A percentile compares a stretch with the other conserved stretches of the same genome.
Conservation (phyloP, 2,329 filamentous ascomycete species). For the Rugonectria rugulosa region DNA sequence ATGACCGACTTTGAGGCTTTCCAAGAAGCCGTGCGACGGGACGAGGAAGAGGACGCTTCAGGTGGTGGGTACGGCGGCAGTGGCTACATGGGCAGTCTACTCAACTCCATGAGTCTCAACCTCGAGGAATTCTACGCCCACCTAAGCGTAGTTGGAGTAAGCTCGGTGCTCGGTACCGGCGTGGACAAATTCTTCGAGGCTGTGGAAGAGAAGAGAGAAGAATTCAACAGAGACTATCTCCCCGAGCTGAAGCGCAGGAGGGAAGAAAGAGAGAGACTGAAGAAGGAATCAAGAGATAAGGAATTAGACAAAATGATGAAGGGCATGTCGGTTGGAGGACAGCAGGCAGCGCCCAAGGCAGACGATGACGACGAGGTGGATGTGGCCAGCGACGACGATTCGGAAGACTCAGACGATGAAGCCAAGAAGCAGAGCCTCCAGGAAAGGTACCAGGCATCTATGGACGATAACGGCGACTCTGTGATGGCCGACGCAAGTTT, state of each 20-base stretch:
- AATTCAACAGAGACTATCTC: slow-evolving; percentile 90
- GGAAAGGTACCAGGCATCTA: slow-evolving; percentile 77
- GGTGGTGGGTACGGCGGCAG: slow-evolving; percentile 75
- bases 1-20: slow-evolving; percentile 99
- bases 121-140: slow-evolving; percentile 98
- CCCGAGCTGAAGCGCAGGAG: slow-evolving; percentile 86
- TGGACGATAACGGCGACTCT: slow-evolving; percentile 65
- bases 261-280: slow-evolving; percentile 77
- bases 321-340: slow-evolving; percentile 72
- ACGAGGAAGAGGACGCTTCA: slow-evolving; percentile 80
- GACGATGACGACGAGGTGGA: slow-evolving; percentile 57
- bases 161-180: slow-evolving; percentile 89
- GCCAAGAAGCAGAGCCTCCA: slow-evolving; percentile 72
- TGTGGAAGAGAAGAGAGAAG: slow-evolving; percentile 83
- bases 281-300: slow-evolving; percentile 74
- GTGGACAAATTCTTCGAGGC: slow-evolving; percentile 94
- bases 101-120: slow-evolving; percentile 98
- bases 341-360: slow-evolving; percentile 45
- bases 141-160: slow-evolving; percentile 90
- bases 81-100: slow-evolving; percentile 93
- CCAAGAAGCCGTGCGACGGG: slow-evolving; percentile 81
- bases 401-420: slow-evolving; percentile 65
- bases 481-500: slow-evolving; percentile 66
- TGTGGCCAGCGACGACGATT: slow-evolving; percentile 64
- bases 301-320: slow-evolving; percentile 95